Base-by-base conservation (phyloP, 2,329 filamentous ascomycete species). In the Beauveria sp. region DNA sequence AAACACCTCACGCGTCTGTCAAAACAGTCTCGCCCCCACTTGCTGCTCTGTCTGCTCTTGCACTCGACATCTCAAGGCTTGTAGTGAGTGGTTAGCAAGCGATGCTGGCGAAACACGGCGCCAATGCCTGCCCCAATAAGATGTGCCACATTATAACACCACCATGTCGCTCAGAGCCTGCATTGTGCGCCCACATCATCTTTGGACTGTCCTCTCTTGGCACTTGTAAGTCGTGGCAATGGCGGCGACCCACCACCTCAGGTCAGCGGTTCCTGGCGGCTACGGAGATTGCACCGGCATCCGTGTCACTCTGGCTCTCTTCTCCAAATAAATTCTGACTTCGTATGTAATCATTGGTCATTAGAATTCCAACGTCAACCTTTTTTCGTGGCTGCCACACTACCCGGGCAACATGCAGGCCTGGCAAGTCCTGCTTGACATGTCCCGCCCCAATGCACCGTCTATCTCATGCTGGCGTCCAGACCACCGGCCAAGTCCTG, bases 401-500 rank as follows among this genome's bases (percentile, higher is more conserved):
- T n/a, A 31, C 57, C 38, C 18, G 20, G 34, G 16, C 34, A 42
- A 16, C 24, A 22, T 51, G 28, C 49, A 51, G 24, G 50, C 49
- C 9, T 20, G 28, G 28, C 49, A 34, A 14, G 26, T 9, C n/a
- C 55, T 20, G 42, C n/a, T 45, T 31, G 28, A 12, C 34, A 6
- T 28, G 22, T 20, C 5, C 54, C 28, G 20, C 20, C 24, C 6
- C 5, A n/a, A n/a, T 1, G 5, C 9, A 45, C 38, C 22, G 12
- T 62, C 63, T 64, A 68, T 64, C 67, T 66, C 55, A 43, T 62
- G 24, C 59, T 57, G n/a, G 62, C 62, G 70, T 88, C 85, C 68
- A 87, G 79, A 22, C 85, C 83, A 31, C 80, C 81, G 34, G 82
- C 82, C 46, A 87, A 76, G 64, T 87, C 84, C 31, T 81, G 82